Evolutionary conservation across 2,329 filamentous ascomycete species (phyloP), one percentile per base, ranked within the genome.

Genomic region (Xylaria sp.): DNA sequence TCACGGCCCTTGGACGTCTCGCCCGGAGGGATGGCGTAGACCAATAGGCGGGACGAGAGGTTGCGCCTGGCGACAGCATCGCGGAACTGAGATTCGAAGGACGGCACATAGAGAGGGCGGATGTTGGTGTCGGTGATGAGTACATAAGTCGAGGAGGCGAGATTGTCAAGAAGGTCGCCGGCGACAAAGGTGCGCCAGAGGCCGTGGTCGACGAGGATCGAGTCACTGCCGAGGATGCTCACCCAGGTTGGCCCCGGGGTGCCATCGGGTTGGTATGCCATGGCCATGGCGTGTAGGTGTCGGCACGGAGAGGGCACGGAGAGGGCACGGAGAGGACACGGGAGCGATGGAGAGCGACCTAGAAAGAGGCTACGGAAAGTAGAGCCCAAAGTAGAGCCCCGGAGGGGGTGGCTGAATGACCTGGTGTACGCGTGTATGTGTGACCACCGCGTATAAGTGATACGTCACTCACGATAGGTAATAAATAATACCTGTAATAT

Each of bases 121-220:
- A 99, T 88, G 79, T 98, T 98, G 54, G 94, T 97, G 82, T 99
- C 96, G 80, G 96, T 98, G 77, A 99, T 93, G 70, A 99, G 90
- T 67, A 98, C 92, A 80, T 98, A 99, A 69, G 95, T 98, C 21
- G 94, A 97, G 23, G 94, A 96, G 60, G 87, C 82, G 69, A 96
- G 85, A 78, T 91, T 92, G 64, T 86, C 82, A 71, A 98, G 85
- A 65, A 99, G 86, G 81, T 99, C 95, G 74, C 90, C 83, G 62
- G 91, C 90, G 71, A 98, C 90, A 79, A 92, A 96, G 78, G 87
- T 87, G 71, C 91, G 88, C 93, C 94, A 98, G 65, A 99, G 88
- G 72, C 92, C 93, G 79, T 97, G 93, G 79, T 98, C 93, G 77
- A 98, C 91, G 72, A 98, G 86, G 75, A 99, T 98, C 77, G 91